Evolutionary conservation across 352 stramenopile genomes (phyloP).

Genomic region (Phytophthora litchii): DNA sequence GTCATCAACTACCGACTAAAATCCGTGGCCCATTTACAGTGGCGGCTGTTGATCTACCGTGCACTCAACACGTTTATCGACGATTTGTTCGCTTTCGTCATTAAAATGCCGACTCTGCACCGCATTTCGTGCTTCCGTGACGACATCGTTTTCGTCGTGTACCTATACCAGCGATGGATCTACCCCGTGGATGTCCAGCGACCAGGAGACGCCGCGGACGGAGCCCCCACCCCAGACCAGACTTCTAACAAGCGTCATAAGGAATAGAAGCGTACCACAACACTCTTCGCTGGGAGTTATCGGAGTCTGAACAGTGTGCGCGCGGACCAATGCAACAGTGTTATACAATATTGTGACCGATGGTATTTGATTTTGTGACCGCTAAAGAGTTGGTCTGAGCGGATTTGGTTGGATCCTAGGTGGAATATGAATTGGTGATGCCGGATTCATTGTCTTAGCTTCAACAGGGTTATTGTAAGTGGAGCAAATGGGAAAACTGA

Average conservation of each 20-base stretch:
- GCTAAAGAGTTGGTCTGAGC: too few relatives aligned
- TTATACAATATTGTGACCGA: too few relatives aligned
- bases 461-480: too few relatives aligned
- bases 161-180: constrained; percentile 92
- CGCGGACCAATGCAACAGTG: too few relatives aligned
- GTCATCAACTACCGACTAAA: constrained; percentile 95
- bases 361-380: too few relatives aligned
- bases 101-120: constrained; percentile 92
- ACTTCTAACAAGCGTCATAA: constrained; percentile 26
- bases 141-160: constrained; percentile 92
- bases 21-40: constrained; percentile 91
- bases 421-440: too few relatives aligned
- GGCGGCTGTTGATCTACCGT: constrained; percentile 95
- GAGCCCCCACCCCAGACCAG: constrained; percentile 9
- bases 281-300: too few relatives aligned
- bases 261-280: constrained; percentile 18
- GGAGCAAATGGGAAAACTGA: too few relatives aligned
- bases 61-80: constrained; percentile 95
- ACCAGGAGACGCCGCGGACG: constrained; percentile 26
- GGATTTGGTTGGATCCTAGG: too few relatives aligned
- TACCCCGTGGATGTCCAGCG: constrained; percentile 84
- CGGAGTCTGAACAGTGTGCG: too few relatives aligned
- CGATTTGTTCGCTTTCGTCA: constrained; percentile 92
- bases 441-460: too few relatives aligned
- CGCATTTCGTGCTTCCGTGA: constrained; percentile 90